Evolutionary conservation across 129 eudicot species (phyloP).

Genomic region (Artemisia tridentata): DNA sequence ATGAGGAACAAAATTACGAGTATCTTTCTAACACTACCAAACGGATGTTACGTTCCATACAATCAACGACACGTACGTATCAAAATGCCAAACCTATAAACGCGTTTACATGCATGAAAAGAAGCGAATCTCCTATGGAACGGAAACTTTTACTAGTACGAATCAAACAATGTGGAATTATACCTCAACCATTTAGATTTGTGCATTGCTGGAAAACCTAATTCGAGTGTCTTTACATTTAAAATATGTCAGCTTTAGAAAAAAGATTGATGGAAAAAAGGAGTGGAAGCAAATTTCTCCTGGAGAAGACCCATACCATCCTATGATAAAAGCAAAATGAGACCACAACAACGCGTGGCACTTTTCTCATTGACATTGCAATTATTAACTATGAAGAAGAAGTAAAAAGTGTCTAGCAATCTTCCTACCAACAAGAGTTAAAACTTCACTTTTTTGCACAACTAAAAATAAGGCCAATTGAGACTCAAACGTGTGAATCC

Average conservation of each 20-base stretch:
- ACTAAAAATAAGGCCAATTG: slow-evolving; percentile 22
- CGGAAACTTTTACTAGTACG: background rate
- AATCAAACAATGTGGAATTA: slow-evolving; percentile 4
- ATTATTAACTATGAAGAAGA: background rate
- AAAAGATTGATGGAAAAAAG: slow-evolving; percentile 33
- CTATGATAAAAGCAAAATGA: slow-evolving; percentile 39
- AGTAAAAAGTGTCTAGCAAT: slow-evolving; percentile 1
- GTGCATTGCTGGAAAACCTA: slow-evolving; percentile 6
- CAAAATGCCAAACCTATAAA: slow-evolving; percentile 7
- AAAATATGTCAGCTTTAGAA: slow-evolving; percentile 23
- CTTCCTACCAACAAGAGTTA: slow-evolving; percentile 28
- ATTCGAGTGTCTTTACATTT: slow-evolving; percentile 14
- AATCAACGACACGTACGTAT: slow-evolving; percentile 11
- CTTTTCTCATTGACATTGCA: slow-evolving; percentile 20
- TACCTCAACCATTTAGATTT: slow-evolving; percentile 18
- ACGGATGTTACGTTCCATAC: background rate
- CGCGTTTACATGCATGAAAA: slow-evolving; percentile 11
- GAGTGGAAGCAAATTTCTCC: slow-evolving; percentile 46
- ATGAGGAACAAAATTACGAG: background rate
- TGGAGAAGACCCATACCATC: slow-evolving; percentile 38
- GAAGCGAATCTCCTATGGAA: background rate
- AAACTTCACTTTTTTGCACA: slow-evolving; percentile 28
- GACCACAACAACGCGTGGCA: slow-evolving; percentile 37
- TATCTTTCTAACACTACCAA: background rate
- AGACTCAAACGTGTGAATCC: slow-evolving; percentile 31